These are phyloP conservation scores for Aspergillus incahuasiensis DNA, from an alignment of 495 filamentous ascomycete species.

Conservation along the genomic window DNA sequence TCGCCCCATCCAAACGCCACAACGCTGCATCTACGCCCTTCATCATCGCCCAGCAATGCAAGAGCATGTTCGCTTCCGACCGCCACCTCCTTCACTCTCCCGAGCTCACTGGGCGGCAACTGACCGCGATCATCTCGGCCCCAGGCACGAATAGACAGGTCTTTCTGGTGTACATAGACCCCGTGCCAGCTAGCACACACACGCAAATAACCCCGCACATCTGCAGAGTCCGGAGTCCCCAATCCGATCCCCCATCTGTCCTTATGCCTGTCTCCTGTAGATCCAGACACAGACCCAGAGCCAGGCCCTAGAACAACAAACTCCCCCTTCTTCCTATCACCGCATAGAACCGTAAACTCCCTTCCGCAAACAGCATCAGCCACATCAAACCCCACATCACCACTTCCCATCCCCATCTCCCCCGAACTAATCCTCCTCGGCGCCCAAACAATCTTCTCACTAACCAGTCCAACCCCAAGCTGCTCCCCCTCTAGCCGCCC, in stretches of 20 bases:
- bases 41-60: conserved; percentile 50
- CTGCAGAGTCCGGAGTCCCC: conserved; percentile 22
- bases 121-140: conserved; percentile 83
- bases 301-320: conserved; percentile 59
- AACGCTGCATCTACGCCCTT: conserved; percentile 37
- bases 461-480: conserved; percentile 50
- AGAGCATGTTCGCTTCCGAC: conserved; percentile 85
- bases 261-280: conserved; percentile 25
- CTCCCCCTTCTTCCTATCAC: conserved; percentile 47
- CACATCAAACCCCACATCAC: conserved; percentile 50
- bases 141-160: conserved; percentile 37
- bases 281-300: conserved; percentile 14
- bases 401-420: too few species aligned
- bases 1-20: conserved; percentile 93
- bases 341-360: conserved; percentile 73
- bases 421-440: conserved; percentile 52
- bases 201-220: conserved; percentile 23
- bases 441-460: conserved; percentile 40
- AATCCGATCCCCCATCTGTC: conserved; percentile 62
- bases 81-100: conserved; percentile 52
- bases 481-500: conserved; percentile 79
- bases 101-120: conserved; percentile 57
- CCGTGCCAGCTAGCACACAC: conserved; percentile 78
- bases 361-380: conserved; percentile 64
- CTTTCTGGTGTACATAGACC: conserved; percentile 58